Conservation (phyloP, 192 early-diverging fungal genomes). For the Coemansia nantahalensis region DNA sequence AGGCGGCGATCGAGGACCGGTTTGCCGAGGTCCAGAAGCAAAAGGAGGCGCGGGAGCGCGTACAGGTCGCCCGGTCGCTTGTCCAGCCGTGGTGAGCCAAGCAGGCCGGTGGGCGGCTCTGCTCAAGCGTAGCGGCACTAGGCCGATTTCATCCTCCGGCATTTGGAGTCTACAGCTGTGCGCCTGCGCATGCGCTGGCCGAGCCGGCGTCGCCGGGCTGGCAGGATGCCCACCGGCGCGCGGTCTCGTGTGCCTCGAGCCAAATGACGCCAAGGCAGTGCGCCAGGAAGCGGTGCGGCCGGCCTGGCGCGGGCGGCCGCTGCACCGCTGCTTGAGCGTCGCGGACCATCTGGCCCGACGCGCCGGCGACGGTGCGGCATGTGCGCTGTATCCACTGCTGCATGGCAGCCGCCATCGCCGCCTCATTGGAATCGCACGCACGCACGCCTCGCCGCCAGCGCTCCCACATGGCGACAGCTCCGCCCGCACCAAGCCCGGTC, state of each 20-base stretch:
- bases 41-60: conserved; percentile 35
- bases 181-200: too few species aligned
- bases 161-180: too few species aligned
- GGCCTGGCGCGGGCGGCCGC: not conserved
- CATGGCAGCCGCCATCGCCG: not conserved
- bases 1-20: conserved; percentile 39
- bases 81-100: conserved; percentile 41
- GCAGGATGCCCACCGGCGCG: not conserved
- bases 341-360: not conserved
- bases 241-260: not conserved
- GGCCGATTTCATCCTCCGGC: too few species aligned
- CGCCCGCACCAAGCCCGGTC: not conserved
- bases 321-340: not conserved
- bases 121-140: too few species aligned
- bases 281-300: not conserved
- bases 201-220: too few species aligned
- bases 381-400: not conserved
- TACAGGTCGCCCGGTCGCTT: conserved; percentile 27
- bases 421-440: too few species aligned
- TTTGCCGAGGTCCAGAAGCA: conserved; percentile 40
- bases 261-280: not conserved
- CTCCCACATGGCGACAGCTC: not conserved
- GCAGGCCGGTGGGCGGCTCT: too few species aligned
- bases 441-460: conserved; percentile 4
- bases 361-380: not conserved